Base-by-base conservation (phyloP, 768 basidiomycete genomes). In the Kwoniella heveanensis region DNA sequence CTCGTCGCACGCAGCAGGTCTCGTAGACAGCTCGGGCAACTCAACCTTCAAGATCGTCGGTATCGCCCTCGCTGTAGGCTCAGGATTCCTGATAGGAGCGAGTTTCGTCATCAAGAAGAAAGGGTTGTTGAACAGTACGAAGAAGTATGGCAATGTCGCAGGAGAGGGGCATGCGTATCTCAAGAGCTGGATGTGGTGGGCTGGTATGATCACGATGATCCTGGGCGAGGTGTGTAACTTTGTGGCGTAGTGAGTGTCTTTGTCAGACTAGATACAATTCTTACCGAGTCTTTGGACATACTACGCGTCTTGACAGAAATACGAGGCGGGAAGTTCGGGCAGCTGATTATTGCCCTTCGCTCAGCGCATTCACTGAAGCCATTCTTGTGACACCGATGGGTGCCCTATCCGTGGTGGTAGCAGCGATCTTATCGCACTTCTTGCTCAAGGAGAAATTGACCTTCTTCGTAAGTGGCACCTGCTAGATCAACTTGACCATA, bases 81-180 rank as follows among this genome's bases (percentile, higher is more conserved):
- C 89, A 73, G 96, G 95, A 8, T 46, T 92, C 27, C 86, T 99
- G 65, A 99, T 98, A 65, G 96, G 95, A 24, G 30, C 78, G 44
- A 89, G 88, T 71, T 98, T 97, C 80, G 94, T 98, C 1, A 89
- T 99, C 83, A 99, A 99, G 87, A 99, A 99, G 85, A 96, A 92
- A 76, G 95, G 90, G 9, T 83, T 92, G 21, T 77, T 92, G 57
- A 84, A 87, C 15, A 70, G 78, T 36, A 79, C 78, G 29, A 51
- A 50, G 55, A 81, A 72, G 66, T 57, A 50, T 69, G 82, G 74
- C 27, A 76, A 65, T 53, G 64, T 60, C 0, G 88, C 89, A 64
- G 92, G 90, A 69, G 88, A 89, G 81, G 94, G 95, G 29, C 92
- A 95, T 63, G 91, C 86, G 13, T 99, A 98, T 82, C 86, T 98